These are phyloP conservation scores for Alopecurus myosuroides DNA, from an alignment of 176 grass and related monocot species.

Conservation along the genomic window DNA sequence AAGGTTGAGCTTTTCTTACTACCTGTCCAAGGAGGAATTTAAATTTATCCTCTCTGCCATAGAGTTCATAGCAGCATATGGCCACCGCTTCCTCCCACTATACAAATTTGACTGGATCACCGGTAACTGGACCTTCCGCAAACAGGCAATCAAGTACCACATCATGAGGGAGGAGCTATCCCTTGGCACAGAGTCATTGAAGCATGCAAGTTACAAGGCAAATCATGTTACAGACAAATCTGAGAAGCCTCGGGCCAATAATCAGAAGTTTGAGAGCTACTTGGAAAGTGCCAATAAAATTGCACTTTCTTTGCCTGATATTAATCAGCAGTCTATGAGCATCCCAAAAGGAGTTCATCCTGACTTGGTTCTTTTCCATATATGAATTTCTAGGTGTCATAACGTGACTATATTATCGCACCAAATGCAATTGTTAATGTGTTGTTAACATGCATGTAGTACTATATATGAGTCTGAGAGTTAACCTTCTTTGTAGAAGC, in stretches of 20 bases:
- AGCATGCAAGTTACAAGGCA: neutral
- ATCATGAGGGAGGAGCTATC: slow-evolving; percentile 33
- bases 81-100: slow-evolving; percentile 54
- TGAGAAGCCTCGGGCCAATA: neutral
- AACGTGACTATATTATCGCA: neutral
- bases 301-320: slow-evolving; percentile 34
- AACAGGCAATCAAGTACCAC: slow-evolving; percentile 35
- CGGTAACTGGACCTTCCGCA: slow-evolving; percentile 55
- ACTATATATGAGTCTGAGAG: neutral
- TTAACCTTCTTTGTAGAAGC: neutral
- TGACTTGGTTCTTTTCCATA: slow-evolving; percentile 43
- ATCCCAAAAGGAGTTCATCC: slow-evolving; percentile 44
- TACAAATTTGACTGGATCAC: slow-evolving; percentile 75
- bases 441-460: neutral
- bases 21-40: slow-evolving; percentile 62
- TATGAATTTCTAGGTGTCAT: slow-evolving; percentile 4
- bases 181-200: neutral
- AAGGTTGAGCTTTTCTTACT: slow-evolving; percentile 66
- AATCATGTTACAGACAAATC: neutral
- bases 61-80: slow-evolving; percentile 49
- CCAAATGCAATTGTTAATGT: neutral
- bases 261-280: slow-evolving; percentile 38
- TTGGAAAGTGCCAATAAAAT: slow-evolving; percentile 41
- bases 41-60: slow-evolving; percentile 47
- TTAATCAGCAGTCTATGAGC: neutral